These are phyloP conservation scores for Plasmodium gaboni DNA, from an alignment of 169 alveolate genomes.

Conservation along the genomic window DNA sequence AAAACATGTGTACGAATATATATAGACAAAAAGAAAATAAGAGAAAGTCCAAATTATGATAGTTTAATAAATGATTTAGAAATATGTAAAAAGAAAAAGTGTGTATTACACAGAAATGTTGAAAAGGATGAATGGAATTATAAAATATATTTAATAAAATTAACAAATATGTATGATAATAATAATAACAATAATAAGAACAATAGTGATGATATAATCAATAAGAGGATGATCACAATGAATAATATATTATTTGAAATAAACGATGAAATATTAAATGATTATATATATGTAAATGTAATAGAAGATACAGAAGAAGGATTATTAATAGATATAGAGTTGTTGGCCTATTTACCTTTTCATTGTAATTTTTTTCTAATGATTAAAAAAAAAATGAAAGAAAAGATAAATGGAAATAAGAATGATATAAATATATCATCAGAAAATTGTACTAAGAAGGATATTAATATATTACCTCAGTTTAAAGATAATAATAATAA, in stretches of 20 bases:
- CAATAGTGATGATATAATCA: not conserved
- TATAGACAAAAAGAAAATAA: conserved; percentile 45
- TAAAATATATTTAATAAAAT: conserved; percentile 52
- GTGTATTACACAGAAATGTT: conserved; percentile 37
- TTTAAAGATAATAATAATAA: not conserved
- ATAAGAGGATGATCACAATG: not conserved
- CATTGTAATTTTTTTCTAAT: conserved; percentile 52
- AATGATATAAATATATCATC: not conserved
- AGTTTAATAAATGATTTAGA: conserved; percentile 10
- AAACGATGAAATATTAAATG: conserved; percentile 31
- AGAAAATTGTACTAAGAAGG: not conserved
- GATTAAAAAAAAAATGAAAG: conserved; percentile 5
- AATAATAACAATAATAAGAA: not conserved
- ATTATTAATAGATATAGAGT: conserved; percentile 27
- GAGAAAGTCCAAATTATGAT: conserved; percentile 14
- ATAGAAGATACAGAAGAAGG: conserved; percentile 20
- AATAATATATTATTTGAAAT: conserved; percentile 39
- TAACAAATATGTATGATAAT: conserved; percentile 11
- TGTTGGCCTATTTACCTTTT: conserved; percentile 55
- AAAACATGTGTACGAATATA: conserved; percentile 25
- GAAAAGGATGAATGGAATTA: conserved; percentile 32
- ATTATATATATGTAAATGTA: conserved; percentile 35
- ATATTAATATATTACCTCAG: too few species aligned
- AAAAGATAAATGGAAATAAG: not conserved
- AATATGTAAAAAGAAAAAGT: not conserved